Evolutionary conservation across 2,329 filamentous ascomycete genomes (phyloP), one percentile per base, ranked within the genome.

Genomic region (Neofusicoccum ribis): DNA sequence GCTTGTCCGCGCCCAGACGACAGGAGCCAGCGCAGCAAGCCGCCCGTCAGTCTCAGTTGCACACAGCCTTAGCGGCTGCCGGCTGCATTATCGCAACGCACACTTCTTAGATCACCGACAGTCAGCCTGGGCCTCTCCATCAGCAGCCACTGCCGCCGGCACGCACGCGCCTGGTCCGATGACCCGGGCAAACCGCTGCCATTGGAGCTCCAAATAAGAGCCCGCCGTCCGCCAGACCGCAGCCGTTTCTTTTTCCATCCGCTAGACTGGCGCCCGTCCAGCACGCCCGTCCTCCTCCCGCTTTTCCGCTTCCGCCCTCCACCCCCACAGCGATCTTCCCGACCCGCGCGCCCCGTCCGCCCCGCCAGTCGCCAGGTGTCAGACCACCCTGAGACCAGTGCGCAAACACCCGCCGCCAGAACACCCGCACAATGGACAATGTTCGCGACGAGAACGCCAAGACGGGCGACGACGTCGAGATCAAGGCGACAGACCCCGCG

Each of bases 351-450:
- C 27, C 17, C 37, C 52, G 37, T 31, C 58, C 58, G 58, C 44
- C 23, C 60, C 37, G 23, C 36, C 37, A 34, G 14, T 27, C 20
- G 20, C 39, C 3, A 34, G 37, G 52, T 44, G 47, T 36, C 39
- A 39, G 60, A 63, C 20, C 60, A 41, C n/a, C 15, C 47, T 44
- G 20, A 27, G 34, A 50, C 59, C 44, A 17, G 59, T 62, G 44
- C 44, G 43, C 34, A 44, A 12, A 46, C 27, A 17, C 39, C 23
- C n/a, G 15, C 36, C 15, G 23, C 36, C 14, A 61, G 23, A 15
- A 49, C 46, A 3, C 8, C 41, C 23, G 3, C 17, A 59, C 39
- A 34, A 67, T 67, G 66, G 66, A 67, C 41, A 66, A 12, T 37
- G 66, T 60, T 1, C 50, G 66, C 34, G 64, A 63, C 11, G 58